phyloP scores from a whole-genome alignment of 2,329 filamentous ascomycete species.

The Monilinia polystroma region DNA sequence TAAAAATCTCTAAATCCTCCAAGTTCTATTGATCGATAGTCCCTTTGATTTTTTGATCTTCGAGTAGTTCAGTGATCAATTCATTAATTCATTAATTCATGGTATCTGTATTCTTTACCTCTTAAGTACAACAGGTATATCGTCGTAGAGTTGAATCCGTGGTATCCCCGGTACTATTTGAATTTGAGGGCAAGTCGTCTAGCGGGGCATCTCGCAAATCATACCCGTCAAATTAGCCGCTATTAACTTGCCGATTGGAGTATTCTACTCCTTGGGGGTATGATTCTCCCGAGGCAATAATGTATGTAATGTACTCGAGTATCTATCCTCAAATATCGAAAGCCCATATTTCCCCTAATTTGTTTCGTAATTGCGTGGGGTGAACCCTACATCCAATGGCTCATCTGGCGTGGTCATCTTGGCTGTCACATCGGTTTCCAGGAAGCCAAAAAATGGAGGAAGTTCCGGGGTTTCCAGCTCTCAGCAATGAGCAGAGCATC shows the following conservation, averaged over 20 bases:
- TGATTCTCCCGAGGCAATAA: constrained; percentile 8
- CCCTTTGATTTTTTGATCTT: too few relatives aligned
- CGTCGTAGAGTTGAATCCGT: not conserved
- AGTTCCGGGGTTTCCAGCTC: not conserved
- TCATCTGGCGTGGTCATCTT: constrained; percentile 2
- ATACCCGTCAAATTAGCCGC: constrained; percentile 10
- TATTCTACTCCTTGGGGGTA: constrained; percentile 1
- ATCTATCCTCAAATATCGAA: constrained; percentile 6
- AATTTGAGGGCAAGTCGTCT: not conserved
- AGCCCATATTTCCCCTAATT: constrained; percentile 8
- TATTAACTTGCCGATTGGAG: constrained; percentile 9
- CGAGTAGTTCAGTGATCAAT: too few relatives aligned
- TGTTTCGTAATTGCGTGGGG: not conserved
- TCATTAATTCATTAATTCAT: too few relatives aligned
- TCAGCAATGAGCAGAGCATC: not conserved
- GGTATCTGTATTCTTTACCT: not conserved
- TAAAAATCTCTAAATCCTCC: too few relatives aligned
- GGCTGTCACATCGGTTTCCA: not conserved
- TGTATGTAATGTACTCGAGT: not conserved
- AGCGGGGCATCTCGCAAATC: constrained; percentile 9
- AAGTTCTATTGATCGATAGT: too few relatives aligned
- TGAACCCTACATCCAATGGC: constrained; percentile 3
- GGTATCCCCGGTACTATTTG: constrained; percentile 1
- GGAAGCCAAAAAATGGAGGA: not conserved
- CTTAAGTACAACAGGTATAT: not conserved